Evolutionary conservation across 352 stramenopile species (phyloP).

Genomic region (Phytophthora citricola): DNA sequence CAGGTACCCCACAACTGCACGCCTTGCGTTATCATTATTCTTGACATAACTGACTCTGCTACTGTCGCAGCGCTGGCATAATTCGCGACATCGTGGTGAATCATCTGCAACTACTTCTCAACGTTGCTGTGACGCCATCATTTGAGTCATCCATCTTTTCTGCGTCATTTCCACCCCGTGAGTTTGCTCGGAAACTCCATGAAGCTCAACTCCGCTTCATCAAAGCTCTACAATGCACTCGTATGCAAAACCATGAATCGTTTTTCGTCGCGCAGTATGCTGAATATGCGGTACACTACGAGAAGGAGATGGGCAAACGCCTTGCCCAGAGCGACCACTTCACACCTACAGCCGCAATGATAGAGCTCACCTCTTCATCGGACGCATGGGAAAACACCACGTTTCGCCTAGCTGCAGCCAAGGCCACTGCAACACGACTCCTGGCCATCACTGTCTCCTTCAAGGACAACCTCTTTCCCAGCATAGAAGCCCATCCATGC

Average conservation of each 20-base stretch:
- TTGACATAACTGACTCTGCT: not conserved
- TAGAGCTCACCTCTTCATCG: constrained; percentile 35
- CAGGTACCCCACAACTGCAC: constrained; percentile 30
- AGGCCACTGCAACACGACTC: constrained; percentile 34
- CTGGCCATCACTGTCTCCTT: constrained; percentile 37
- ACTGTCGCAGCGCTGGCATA: constrained; percentile 55
- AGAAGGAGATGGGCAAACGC: constrained; percentile 13
- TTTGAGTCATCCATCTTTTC: constrained; percentile 22
- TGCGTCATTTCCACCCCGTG: not conserved
- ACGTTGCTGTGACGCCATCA: constrained; percentile 40
- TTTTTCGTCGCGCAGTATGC: constrained; percentile 44
- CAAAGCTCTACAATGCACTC: constrained; percentile 7
- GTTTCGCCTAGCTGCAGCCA: constrained; percentile 55
- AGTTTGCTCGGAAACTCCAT: constrained; percentile 13
- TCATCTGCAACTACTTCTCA: constrained; percentile 75
- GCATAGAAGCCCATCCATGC: constrained; percentile 11
- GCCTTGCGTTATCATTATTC: not conserved
- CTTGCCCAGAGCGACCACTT: constrained; percentile 22
- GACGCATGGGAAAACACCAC: constrained; percentile 41
- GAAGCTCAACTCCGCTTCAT: constrained; percentile 31
- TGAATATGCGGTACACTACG: constrained; percentile 43
- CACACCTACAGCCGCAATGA: constrained; percentile 45
- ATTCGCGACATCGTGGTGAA: constrained; percentile 87
- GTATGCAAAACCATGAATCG: not conserved
- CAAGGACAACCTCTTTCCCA: constrained; percentile 5